Conservation (phyloP, 176 grass and related monocot species). For the Eleusine indica region DNA sequence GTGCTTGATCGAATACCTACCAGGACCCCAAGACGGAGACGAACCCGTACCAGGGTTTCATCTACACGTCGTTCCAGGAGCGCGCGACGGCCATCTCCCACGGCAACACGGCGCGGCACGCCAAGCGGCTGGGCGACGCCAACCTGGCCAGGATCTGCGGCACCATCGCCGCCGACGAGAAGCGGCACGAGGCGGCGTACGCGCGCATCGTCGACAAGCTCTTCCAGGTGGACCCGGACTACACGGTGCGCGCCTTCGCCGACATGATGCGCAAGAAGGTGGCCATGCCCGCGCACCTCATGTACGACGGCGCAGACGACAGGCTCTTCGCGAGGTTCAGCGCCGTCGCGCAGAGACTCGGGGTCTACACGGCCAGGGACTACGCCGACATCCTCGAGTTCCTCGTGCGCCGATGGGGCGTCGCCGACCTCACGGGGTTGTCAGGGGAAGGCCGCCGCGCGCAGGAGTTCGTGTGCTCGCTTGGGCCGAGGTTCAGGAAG, state of each 20-base stretch:
- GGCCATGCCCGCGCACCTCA: conserved; percentile 48
- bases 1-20: too few relatives aligned
- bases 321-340: conserved; percentile 30
- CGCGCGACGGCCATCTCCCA: conserved; percentile 51
- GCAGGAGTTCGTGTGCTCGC: conserved; percentile 46
- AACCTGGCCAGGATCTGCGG: conserved; percentile 40
- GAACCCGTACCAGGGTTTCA: conserved; percentile 43
- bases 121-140: conserved; percentile 9
- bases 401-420: conserved; percentile 31
- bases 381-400: conserved; percentile 52
- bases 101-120: conserved; percentile 46
- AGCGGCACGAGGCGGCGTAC: conserved; percentile 48
- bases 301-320: conserved; percentile 35
- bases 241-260: conserved; percentile 34
- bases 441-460: conserved; percentile 39
- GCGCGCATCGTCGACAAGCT: conserved; percentile 37
- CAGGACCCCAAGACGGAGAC: conserved; percentile 44
- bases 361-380: conserved; percentile 41
- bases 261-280: conserved; percentile 47
- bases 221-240: conserved; percentile 45
- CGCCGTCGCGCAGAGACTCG: conserved; percentile 33
- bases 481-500: conserved; percentile 42
- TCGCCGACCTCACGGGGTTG: conserved; percentile 16
- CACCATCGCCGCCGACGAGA: conserved; percentile 47
- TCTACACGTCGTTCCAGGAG: conserved; percentile 57